Evolutionary conservation across 345 rosid genomes (phyloP).

Genomic region (Euphorbia pulcherrima): DNA sequence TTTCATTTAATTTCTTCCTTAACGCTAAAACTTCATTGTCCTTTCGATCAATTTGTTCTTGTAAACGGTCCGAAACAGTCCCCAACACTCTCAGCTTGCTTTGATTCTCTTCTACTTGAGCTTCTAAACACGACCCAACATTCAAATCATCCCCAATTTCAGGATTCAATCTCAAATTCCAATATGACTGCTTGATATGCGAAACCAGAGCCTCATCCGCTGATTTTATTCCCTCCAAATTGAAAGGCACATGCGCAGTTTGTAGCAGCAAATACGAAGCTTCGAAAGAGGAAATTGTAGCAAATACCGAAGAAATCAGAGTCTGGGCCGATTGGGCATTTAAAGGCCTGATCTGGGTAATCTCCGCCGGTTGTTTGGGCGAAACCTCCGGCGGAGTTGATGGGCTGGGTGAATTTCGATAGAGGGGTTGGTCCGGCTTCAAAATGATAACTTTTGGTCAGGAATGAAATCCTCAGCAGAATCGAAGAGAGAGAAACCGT

Average conservation of each 20-base stretch:
- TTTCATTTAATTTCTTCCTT: conserved; percentile 60
- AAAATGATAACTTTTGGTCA: conserved; percentile 91
- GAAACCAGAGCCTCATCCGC: conserved; percentile 79
- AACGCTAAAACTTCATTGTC: conserved; percentile 51
- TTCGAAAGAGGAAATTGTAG: conserved; percentile 66
- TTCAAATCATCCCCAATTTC: conserved; percentile 40
- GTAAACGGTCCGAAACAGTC: conserved; percentile 66
- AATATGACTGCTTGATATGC: conserved; percentile 56
- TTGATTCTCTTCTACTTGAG: conserved; percentile 87
- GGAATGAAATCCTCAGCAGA: conserved; percentile 86
- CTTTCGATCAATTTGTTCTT: conserved; percentile 70
- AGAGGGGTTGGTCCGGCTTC: conserved; percentile 60
- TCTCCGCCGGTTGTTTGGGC: conserved; percentile 7
- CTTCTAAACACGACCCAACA: conserved; percentile 76
- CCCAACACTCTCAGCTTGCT: conserved; percentile 81
- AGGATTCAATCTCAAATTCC: conserved; percentile 44
- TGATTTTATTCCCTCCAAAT: conserved; percentile 48
- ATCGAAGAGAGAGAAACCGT: conserved; percentile 64
- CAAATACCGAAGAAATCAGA: conserved; percentile 72
- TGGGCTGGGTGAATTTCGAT: neutral
- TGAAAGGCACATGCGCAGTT: conserved; percentile 75
- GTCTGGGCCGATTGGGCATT: conserved; percentile 43
- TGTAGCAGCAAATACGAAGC: conserved; percentile 88
- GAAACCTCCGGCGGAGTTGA: neutral
- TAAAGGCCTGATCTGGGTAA: conserved; percentile 32